Percentiles rank a stretch among this genome's conserved stretches.
Conservation (phyloP, 768 basidiomycete genomes). For the Piloderma croceum region DNA sequence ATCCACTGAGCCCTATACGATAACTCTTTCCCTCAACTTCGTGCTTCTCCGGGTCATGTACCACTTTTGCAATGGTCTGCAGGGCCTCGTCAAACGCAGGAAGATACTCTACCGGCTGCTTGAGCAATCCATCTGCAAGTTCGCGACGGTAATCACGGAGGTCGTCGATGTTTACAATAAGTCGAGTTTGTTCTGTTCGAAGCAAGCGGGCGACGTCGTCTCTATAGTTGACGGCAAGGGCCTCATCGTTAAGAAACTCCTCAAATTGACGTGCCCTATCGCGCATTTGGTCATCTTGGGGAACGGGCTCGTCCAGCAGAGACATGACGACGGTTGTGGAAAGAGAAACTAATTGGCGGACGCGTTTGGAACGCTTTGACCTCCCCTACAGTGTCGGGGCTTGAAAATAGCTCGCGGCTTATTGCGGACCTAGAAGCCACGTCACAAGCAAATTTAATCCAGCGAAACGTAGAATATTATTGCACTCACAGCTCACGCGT, state of each 20-base stretch:
- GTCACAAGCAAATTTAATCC: too few species aligned
- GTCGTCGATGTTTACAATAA: constrained; percentile 95
- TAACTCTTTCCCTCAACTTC: constrained; percentile 74
- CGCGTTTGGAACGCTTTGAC: too few species aligned
- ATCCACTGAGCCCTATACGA: constrained; percentile 88
- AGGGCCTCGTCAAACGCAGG: constrained; percentile 90
- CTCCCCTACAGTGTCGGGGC: too few species aligned
- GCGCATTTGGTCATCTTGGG: constrained; percentile 43
- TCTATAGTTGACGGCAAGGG: constrained; percentile 70
- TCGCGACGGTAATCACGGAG: constrained; percentile 88
- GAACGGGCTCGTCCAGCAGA: constrained; percentile 21
- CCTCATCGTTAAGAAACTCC: constrained; percentile 67
- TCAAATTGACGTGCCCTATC: constrained; percentile 77
- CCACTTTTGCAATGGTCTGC: constrained; percentile 58
- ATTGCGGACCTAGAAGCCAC: too few species aligned
- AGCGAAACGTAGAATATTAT: too few species aligned
- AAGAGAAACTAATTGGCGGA: background rate
- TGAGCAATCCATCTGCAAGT: constrained; percentile 82
- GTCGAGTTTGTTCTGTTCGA: constrained; percentile 74
- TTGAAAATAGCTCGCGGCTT: too few species aligned
- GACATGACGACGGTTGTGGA: constrained; percentile 21
- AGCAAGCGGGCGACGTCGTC: constrained; percentile 82
- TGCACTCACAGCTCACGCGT: too few species aligned
- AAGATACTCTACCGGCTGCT: constrained; percentile 79
- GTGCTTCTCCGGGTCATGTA: constrained; percentile 74